These are phyloP conservation scores for Auxenochlorella pyrenoidosa DNA, from an alignment of 139 green algal species.

Conservation along the genomic window DNA sequence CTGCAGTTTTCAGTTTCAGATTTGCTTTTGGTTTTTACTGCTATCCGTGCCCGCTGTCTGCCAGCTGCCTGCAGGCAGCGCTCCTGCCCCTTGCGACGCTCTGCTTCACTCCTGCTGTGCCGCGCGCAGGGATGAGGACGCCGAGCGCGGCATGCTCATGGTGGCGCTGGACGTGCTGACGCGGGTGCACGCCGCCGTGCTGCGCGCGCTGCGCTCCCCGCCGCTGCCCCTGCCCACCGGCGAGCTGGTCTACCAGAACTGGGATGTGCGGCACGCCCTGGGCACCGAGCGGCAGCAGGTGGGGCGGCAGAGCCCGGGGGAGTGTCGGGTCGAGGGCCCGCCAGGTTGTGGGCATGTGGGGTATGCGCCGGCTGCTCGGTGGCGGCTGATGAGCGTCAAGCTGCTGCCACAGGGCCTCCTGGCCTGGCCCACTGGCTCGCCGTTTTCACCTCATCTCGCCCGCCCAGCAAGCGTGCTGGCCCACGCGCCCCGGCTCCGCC, in stretches of 20 bases:
- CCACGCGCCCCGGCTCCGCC: neutral
- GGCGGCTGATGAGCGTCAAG: neutral
- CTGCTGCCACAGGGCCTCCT: too few species aligned
- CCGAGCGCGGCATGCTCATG: constrained; percentile 58
- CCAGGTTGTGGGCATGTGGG: neutral
- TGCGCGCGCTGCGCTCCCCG: constrained; percentile 22
- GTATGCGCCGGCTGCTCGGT: too few species aligned
- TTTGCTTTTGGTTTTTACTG: too few species aligned
- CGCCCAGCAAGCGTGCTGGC: too few species aligned
- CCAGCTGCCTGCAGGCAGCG: too few species aligned
- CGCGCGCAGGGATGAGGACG: constrained; percentile 58
- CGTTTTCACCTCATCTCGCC: too few species aligned
- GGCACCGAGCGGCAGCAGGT: constrained; percentile 35
- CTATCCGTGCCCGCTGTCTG: too few species aligned
- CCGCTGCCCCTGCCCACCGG: neutral
- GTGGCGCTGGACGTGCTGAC: constrained; percentile 62
- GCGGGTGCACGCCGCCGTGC: constrained; percentile 61
- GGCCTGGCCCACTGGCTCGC: too few species aligned
- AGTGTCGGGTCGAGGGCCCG: neutral
- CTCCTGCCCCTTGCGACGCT: too few species aligned
- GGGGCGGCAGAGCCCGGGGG: neutral
- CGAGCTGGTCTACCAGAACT: constrained; percentile 17
- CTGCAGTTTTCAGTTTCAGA: too few species aligned
- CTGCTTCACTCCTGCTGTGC: too few species aligned
- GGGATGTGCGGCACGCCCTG: constrained; percentile 63